Evolutionary conservation across 2,329 filamentous ascomycete species (phyloP), one percentile per base, ranked within the genome.

Genomic region (Samsoniella hepiali): DNA sequence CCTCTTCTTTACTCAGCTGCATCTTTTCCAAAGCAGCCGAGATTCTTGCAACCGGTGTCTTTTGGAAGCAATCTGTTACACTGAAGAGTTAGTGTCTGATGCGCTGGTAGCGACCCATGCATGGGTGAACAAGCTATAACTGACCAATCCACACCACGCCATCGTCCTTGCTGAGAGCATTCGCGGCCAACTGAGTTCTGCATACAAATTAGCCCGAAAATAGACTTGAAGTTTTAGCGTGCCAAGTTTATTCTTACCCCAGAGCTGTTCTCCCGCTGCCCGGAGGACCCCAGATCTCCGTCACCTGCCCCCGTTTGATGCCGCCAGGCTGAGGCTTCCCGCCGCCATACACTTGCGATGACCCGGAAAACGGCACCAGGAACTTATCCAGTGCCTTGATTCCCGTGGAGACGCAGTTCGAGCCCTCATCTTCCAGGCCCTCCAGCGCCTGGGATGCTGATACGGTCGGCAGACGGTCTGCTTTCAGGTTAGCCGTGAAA

Each of bases 251-350:
- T 54, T 77, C 85, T 77, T 81, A 94, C 90, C 88, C 90, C 69
- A 97, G 79, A 13, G 89, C 82, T 4, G 92, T 96, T 80, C 96
- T 97, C 36, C 93, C 94, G 32, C 85, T 85, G 1, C 93, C 93
- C 9, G 91, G 89, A 11, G 93, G 92, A 0, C 94, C 94, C 84
- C 91, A 96, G 57, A 97, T 78, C 75, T 98, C 94, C 3, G 90
- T 91, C 49, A 97, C 82, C 73, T 92, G 90, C 15, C 93, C 91
- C 63, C 88, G 85, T 65, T 83, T 83, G 55, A 96, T 80, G 4
- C 92, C 93, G 22, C 83, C 82, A 61, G 65, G 67, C 10, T 58
- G 62, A 65, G 62, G 9, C 65, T 64, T 44, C 68, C 66, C 49
- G 47, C 13, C 3, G 64, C 40, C n/a, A 58, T 62, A 4, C 63